Base-by-base conservation (phyloP, 2,329 filamentous ascomycete genomes). In the Cryphonectria naterciae region DNA sequence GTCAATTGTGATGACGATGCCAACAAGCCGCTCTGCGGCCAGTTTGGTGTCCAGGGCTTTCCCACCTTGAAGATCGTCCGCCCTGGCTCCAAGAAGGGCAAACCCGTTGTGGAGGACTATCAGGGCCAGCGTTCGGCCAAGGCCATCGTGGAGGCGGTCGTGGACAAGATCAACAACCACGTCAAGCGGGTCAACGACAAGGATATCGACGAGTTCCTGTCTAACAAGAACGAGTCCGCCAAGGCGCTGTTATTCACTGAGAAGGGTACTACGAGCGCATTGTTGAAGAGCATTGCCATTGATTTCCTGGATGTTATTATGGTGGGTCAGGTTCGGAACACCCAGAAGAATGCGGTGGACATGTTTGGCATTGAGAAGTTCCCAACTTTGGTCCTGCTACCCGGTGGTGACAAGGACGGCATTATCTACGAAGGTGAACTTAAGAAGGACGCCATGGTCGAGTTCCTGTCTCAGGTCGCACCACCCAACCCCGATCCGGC, bases 241-340 rank as follows among this genome's bases (percentile, higher is more conserved):
- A 98, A 97, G 84, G 95, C 93, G 0, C 89, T 99, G 46, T 84
- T 99, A 3, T 98, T 99, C 81, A 97, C 93, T 2, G 93, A 97
- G 70, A 99, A 98, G 84, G 94, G 94, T 32, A 91, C 92, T 7
- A 95, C 93, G 0, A 95, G 93, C 78, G 89, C 94, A 15, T 85
- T 97, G 35, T 83, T 98, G 74, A 93, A 92, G 80, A 91, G 94
- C 72, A 81, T 98, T 68, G 95, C 96, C 8, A 94, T 98, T 76
- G 96, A 98, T 79, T 99, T 95, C 81, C 86, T 96, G 37, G 94
- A 91, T 49, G 88, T 89, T 69, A 89, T 98, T 73, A 86, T 88
- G 4, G 85, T 99, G 49, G 95, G 90, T 11, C 95, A 98, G 81
- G 87, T 97, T 69, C 89, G 94, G 70, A 86, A 92, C 83, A 97